Conservation (phyloP, 164 flowering plant genomes). For the Liquidambar formosana region DNA sequence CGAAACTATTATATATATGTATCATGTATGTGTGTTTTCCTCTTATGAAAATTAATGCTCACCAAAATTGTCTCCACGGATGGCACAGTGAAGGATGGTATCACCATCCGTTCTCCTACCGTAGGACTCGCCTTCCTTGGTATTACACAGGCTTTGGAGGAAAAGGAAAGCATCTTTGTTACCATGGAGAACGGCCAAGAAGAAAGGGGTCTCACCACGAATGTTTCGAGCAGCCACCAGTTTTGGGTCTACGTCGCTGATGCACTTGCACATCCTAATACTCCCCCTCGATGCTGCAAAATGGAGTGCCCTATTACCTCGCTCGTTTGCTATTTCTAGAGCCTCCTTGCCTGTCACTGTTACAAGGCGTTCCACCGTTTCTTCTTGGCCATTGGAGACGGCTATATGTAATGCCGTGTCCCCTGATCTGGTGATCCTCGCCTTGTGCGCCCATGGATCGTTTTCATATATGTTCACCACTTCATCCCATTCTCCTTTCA, state of each 20-base stretch:
- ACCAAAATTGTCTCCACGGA: slow-evolving; percentile 36
- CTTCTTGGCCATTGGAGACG: slow-evolving; percentile 20
- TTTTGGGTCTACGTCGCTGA: neutral
- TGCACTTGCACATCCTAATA: slow-evolving; percentile 21
- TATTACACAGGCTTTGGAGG: slow-evolving; percentile 6
- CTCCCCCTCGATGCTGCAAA: slow-evolving; percentile 32
- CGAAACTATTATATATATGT: too few species aligned
- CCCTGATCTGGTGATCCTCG: slow-evolving; percentile 19
- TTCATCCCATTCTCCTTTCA: slow-evolving; percentile 26
- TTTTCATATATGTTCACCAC: slow-evolving; percentile 13
- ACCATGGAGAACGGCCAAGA: slow-evolving; percentile 34
- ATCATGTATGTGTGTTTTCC: too few species aligned
- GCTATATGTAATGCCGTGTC: slow-evolving; percentile 42
- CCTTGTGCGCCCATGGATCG: neutral
- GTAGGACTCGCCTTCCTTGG: neutral
- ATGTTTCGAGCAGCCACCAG: slow-evolving; percentile 14
- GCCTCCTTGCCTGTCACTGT: neutral
- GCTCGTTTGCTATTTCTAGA: slow-evolving; percentile 14
- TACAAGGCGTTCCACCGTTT: slow-evolving; percentile 13
- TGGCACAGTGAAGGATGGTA: slow-evolving; percentile 37
- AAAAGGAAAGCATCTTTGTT: slow-evolving; percentile 25
- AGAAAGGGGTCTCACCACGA: slow-evolving; percentile 32
- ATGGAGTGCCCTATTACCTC: slow-evolving; percentile 35
- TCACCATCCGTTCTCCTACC: slow-evolving; percentile 26
- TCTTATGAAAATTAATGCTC: too few species aligned